A percentile compares a stretch with the other conserved stretches of the same genome.
These are phyloP conservation scores for Tardiomyces digboiensis DNA, from an alignment of 1,139 yeast species.

Conservation along the genomic window DNA sequence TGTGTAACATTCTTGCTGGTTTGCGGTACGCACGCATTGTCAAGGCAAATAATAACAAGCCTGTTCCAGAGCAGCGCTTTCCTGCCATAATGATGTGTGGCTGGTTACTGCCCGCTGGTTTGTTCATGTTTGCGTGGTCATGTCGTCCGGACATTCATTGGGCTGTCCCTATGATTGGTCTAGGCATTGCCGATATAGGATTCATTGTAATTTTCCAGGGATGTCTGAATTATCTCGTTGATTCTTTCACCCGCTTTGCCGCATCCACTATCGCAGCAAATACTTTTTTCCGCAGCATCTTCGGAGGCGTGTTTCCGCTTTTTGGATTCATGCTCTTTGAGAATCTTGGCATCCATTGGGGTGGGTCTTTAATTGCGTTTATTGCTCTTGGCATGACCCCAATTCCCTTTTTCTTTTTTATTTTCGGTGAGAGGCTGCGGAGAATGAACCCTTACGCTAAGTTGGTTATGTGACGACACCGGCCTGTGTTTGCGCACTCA, in stretches of 20 bases:
- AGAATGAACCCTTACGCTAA: neutral
- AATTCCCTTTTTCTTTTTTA: slow-evolving; percentile 53
- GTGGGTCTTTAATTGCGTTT: slow-evolving; percentile 47
- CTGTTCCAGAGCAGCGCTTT: slow-evolving; percentile 53
- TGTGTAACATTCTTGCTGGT: slow-evolving; percentile 27
- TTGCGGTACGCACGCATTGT: slow-evolving; percentile 10
- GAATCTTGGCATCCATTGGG: slow-evolving; percentile 54
- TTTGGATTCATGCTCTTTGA: slow-evolving; percentile 52
- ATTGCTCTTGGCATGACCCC: slow-evolving; percentile 49
- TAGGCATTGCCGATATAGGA: slow-evolving; percentile 54
- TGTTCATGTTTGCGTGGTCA: slow-evolving; percentile 77
- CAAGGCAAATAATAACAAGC: slow-evolving; percentile 27
- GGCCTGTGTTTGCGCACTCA: too few species aligned
- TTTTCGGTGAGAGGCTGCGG: slow-evolving; percentile 48
- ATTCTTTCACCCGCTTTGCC: slow-evolving; percentile 51
- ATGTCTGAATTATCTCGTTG: slow-evolving; percentile 51
- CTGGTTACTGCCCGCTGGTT: slow-evolving; percentile 51
- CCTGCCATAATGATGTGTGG: slow-evolving; percentile 38
- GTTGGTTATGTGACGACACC: neutral
- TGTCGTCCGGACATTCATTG: slow-evolving; percentile 48
- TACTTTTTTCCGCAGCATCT: slow-evolving; percentile 54
- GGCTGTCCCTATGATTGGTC: slow-evolving; percentile 64
- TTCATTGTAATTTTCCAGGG: slow-evolving; percentile 50
- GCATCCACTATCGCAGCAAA: slow-evolving; percentile 83
- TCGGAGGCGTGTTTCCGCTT: slow-evolving; percentile 72